Evolutionary conservation across 1,284 basidiomycete species (phyloP), one percentile per base, ranked within the genome.

Genomic region (Stygiomarasmius scandens): DNA sequence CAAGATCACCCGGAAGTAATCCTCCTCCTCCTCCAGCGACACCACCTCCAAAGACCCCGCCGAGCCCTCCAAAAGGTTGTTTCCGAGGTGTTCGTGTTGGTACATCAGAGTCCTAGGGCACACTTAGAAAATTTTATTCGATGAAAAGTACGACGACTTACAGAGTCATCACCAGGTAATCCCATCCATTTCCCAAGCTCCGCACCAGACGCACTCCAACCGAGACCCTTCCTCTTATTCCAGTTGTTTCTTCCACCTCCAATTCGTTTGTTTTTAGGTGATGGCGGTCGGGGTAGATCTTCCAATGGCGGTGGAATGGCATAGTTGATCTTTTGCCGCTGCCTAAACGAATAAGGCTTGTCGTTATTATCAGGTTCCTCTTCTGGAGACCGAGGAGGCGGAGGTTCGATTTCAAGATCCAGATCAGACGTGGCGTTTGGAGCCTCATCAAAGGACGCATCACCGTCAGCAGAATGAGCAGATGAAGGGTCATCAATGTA

Each of bases 151-250:
- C 60, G 38, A 23, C 41, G 23, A 73, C 83, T 49, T 58, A 89
- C 85, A 20, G 89, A 91, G 67, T 92, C 90, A 63, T 89, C 86
- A 0, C 78, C 84, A 20, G 52, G 23, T 67, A 87, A 81, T 11
- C 89, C 88, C 83, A 93, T 87, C 81, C 86, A 87, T 56, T 82
- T 77, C 48, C 87, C 85, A 32, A 92, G 70, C 70, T 91, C 89
- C 0, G 89, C 85, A 22, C 90, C 90, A 47, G 71, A 83, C 3
- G 85, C 88, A 69, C 89, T 92, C 89, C 89, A 92, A 2, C 89
- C 89, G 8, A 34, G 49, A 77, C 77, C 63, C 76, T 80, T 38
- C 69, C 68, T 75, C 53, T 71, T 71, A 52, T 72, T 70, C 56
- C 49, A 43, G n/a, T 63, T 69, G 56, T 66, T 70, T 54, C 66